Conservation (phyloP, 495 filamentous ascomycete genomes). For the Trichoderma reesei region DNA sequence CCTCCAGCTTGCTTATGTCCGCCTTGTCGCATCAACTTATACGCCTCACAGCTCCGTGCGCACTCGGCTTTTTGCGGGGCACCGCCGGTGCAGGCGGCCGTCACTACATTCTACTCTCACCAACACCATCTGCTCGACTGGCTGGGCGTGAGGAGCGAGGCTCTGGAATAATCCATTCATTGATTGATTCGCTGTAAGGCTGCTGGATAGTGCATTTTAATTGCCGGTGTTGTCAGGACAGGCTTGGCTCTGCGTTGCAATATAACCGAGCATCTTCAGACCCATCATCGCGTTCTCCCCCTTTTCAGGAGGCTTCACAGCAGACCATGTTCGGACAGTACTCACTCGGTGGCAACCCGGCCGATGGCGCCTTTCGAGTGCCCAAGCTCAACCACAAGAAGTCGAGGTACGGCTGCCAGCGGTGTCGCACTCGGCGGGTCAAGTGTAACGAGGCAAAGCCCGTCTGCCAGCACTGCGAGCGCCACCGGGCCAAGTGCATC, state of each 20-base stretch:
- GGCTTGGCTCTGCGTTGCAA: too few relatives aligned
- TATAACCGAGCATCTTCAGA: not conserved
- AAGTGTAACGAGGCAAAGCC: constrained; percentile 4
- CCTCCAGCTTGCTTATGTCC: too few relatives aligned
- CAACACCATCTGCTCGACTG: too few relatives aligned
- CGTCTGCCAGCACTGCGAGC: not conserved
- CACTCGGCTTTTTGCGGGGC: constrained; percentile 4
- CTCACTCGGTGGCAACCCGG: not conserved
- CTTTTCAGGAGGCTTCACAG: not conserved
- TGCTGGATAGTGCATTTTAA: too few relatives aligned
- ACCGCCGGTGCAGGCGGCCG: not conserved
- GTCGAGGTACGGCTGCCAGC: not conserved
- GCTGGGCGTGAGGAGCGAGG: too few relatives aligned
- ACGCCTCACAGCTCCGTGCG: not conserved
- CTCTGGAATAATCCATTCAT: too few relatives aligned
- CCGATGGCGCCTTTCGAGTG: not conserved
- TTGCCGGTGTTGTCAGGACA: too few relatives aligned
- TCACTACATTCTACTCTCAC: not conserved
- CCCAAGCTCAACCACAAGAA: constrained; percentile 7
- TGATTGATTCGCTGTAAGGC: too few relatives aligned
- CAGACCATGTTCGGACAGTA: constrained; percentile 5
- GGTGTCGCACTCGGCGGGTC: not conserved
- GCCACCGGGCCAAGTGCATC: not conserved
- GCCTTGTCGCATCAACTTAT: too few relatives aligned
- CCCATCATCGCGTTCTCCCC: not conserved